Conservation (phyloP, 495 filamentous ascomycete genomes). For the Tuber melanosporum region DNA sequence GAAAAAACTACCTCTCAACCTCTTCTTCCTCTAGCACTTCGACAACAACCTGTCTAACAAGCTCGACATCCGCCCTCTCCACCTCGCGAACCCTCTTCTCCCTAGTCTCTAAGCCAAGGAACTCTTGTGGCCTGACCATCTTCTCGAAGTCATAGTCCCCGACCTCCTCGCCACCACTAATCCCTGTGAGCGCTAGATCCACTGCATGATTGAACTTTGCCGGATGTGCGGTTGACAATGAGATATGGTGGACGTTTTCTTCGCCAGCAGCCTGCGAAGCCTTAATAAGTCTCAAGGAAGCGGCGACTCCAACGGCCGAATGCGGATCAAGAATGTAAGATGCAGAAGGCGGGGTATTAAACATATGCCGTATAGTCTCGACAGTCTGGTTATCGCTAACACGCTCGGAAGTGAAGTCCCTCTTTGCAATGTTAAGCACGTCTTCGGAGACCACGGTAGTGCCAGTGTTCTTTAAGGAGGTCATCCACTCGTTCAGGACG, state of each 20-base stretch:
- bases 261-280: constrained; percentile 41
- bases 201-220: constrained; percentile 86
- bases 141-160: constrained; percentile 58
- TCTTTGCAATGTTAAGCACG: constrained; percentile 58
- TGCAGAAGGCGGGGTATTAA: constrained; percentile 45
- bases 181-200: constrained; percentile 60
- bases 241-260: constrained; percentile 57
- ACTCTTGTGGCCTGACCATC: constrained; percentile 69
- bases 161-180: constrained; percentile 43
- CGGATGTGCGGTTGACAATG: constrained; percentile 85
- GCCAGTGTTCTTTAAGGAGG: constrained; percentile 65
- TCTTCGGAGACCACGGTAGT: constrained; percentile 69
- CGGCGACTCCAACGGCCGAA: constrained; percentile 75
- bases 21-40: constrained; percentile 49
- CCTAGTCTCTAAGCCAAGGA: constrained; percentile 63
- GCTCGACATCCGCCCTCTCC: constrained; percentile 50
- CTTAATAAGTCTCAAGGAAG: constrained; percentile 58
- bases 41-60: constrained; percentile 53
- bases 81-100: constrained; percentile 56
- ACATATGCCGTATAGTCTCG: constrained; percentile 62
- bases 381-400: constrained; percentile 74
- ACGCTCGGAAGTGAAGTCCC: constrained; percentile 72
- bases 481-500: constrained; percentile 64
- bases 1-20: neutral
- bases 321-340: constrained; percentile 88